phyloP scores from a whole-genome alignment of 805 yeast species.

The Kazachstania kunashirensis region DNA sequence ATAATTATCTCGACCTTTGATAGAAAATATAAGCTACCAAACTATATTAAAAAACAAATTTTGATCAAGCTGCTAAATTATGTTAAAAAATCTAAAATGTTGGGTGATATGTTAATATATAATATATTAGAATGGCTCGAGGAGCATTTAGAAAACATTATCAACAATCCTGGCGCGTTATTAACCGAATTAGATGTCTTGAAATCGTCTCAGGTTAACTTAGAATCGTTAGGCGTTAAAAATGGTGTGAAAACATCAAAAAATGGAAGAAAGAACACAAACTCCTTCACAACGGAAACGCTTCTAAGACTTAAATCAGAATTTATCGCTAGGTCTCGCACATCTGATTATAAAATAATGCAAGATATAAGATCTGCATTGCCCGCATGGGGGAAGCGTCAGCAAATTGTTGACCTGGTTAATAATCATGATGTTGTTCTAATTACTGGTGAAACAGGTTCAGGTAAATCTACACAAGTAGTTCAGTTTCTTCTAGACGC shows the following conservation, averaged over 20 bases:
- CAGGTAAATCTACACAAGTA: constrained; percentile 92
- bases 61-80: constrained; percentile 38
- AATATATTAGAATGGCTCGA: constrained; percentile 72
- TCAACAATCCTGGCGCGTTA: constrained; percentile 70
- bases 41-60: constrained; percentile 56
- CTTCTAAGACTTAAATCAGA: constrained; percentile 28
- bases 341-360: constrained; percentile 33
- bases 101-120: constrained; percentile 66
- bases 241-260: too few relatives aligned
- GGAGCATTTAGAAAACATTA: constrained; percentile 45
- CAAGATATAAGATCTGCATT: constrained; percentile 41
- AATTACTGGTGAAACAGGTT: constrained; percentile 95
- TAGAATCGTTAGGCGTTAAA: too few relatives aligned
- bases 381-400: constrained; percentile 77
- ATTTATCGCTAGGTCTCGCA: constrained; percentile 28
- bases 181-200: constrained; percentile 11
- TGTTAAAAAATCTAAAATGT: constrained; percentile 33
- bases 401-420: constrained; percentile 47
- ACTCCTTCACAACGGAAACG: constrained; percentile 27
- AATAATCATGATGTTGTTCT: constrained; percentile 53
- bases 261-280: too few relatives aligned
- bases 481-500: constrained; percentile 82
- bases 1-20: constrained; percentile 41
- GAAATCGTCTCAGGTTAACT: constrained; percentile 1
- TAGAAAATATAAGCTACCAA: constrained; percentile 47